Base-by-base conservation (phyloP, 345 rosid genomes). In the Rubroshorea leprosula region DNA sequence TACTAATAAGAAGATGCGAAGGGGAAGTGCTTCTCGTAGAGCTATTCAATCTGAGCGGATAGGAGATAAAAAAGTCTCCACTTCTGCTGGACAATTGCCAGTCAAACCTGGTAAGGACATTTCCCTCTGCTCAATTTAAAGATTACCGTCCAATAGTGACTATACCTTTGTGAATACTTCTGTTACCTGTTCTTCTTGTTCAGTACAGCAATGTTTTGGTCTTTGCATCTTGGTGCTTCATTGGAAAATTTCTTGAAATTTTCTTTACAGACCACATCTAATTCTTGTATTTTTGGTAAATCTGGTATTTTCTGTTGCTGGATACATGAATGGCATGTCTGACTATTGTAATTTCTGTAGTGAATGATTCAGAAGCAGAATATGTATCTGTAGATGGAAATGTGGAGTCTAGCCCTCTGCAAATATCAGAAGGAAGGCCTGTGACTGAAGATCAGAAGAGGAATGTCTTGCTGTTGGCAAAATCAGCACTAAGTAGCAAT, bases 31-130 rank as follows among this genome's bases (percentile, higher is more conserved):
- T 57, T 51, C 68, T 27, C 27, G 10, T 35, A 47, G 13, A 22
- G 51, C 58, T 0, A 12, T 31, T 51, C 61, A 17, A 39, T 6
- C 53, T n/a, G 29, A 52, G 31, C 51, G 14, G 25, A 64, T 51
- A 19, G 22, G 24, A 54, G 54, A 26, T 55, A 66, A 65, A 58
- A 63, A 58, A 25, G n/a, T 46, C 25, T 44, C 24, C 19, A 11
- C 45, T 31, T 21, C 45, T 63, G n/a, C 27, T 49, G 73, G 51
- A 55, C 72, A 63, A 29, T 22, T 51, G 39, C 60, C 55, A 43
- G 31, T 41, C 13, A 49, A 72, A 69, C 43, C 66, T 20, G 80
- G 83, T 75, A 75, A 25, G 61, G 22, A 24, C 55, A 23, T 10
- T 47, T 47, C 47, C 38, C n/a, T 46, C 11, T 38, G 11, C 18